Evolutionary conservation across 148 eudicot species (phyloP).

Genomic region (Rhododendron molle): DNA sequence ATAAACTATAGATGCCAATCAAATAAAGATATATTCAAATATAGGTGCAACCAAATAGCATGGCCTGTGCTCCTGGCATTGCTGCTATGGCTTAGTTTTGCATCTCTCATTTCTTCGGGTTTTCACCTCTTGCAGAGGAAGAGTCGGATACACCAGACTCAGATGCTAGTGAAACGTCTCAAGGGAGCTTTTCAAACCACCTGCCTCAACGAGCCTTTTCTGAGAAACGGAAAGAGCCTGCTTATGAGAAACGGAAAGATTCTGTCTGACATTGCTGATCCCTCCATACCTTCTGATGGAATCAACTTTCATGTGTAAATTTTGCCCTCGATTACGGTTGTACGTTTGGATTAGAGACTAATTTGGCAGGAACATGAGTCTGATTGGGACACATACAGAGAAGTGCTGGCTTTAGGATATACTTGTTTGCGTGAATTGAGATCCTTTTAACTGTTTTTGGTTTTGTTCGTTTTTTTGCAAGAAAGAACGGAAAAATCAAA

Average conservation of each 20-base stretch:
- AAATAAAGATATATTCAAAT: no score
- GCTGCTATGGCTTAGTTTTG: neutral
- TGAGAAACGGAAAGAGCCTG: constrained; percentile 32
- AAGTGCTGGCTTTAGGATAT: no score
- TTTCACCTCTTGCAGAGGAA: constrained; percentile 51
- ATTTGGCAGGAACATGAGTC: neutral
- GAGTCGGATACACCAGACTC: constrained; percentile 65
- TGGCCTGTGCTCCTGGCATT: neutral
- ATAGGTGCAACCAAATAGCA: neutral
- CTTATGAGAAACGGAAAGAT: constrained; percentile 38
- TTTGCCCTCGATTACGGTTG: neutral
- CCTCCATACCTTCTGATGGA: neutral
- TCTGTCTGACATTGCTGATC: constrained; percentile 6
- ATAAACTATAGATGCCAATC: neutral
- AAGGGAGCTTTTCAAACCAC: constrained; percentile 55
- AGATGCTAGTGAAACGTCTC: constrained; percentile 31
- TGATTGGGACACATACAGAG: neutral
- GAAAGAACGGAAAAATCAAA: no score
- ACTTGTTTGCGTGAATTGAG: neutral
- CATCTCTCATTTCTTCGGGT: neutral
- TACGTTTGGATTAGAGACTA: neutral
- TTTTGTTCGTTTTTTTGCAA: neutral
- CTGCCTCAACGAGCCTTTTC: constrained; percentile 47
- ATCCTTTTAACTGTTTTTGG: neutral
- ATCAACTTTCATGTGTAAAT: neutral